Base-by-base conservation (phyloP, 352 stramenopile genomes). In the Globisporangium nagaii region DNA sequence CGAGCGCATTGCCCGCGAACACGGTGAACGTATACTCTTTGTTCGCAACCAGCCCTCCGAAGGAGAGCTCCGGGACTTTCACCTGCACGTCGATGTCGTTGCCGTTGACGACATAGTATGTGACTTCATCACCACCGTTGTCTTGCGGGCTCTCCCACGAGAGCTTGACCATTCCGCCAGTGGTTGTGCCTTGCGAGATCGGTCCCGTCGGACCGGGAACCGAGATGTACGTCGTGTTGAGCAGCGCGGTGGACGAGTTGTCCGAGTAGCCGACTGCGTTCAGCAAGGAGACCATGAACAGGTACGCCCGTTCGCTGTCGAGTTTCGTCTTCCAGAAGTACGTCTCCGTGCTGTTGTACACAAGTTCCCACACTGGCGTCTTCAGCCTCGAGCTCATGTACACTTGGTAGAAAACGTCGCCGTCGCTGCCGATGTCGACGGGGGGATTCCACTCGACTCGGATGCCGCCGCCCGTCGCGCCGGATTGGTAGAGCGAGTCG, bases 311-410 rank as follows among this genome's bases (percentile, higher is more conserved):
- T 9, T 61, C 50, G 34, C 71, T 79, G 28, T 73, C 44, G 1
- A 88, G 66, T 32, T 72, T 67, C 0, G 75, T 80, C 35, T 79
- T 73, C 75, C 75, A 86, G n/a, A 68, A 76, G 5, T 65, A 64
- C 8, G 49, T 74, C 1, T 32, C 54, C 1, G 71, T 80, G 30
- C 25, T 50, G 35, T 84, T 84, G 47, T 80, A 82, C 1, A 83
- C 47, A 4, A 80, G 63, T 4, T 42, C 34, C 73, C 73, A 88
- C 5, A 34, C 24, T 2, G 60, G 52, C 1, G 7, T 56, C 11
- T 46, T 45, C 1, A 48, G 7, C 20, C 49, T 12, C 30, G 58
- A 46, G 24, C 70, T 74, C 68, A 86, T 79, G 30, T 82, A 85
- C 6, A 88, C 32, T 43, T 86, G 71, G 40, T 83, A 86, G 24